These are phyloP conservation scores for Aspergillus latus DNA, from an alignment of 2,329 filamentous ascomycete species.

Conservation along the genomic window DNA sequence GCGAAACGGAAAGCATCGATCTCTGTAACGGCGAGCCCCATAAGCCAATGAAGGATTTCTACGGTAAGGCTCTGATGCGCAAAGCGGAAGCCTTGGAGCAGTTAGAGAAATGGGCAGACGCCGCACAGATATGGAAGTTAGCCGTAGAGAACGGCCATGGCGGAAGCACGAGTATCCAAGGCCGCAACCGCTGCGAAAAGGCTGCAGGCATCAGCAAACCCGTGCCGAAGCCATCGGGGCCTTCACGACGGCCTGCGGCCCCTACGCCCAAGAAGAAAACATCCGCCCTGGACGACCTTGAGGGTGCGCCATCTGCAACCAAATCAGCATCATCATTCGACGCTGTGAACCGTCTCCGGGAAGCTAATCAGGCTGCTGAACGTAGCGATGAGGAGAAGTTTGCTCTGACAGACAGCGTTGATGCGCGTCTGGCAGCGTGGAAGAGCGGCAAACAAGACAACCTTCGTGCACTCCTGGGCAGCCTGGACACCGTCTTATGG, in stretches of 20 bases:
- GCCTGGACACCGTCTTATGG: constrained; percentile 88
- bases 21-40: constrained; percentile 62
- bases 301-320: constrained; percentile 40
- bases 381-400: constrained; percentile 91
- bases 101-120: constrained; percentile 90
- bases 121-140: constrained; percentile 73
- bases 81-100: constrained; percentile 96
- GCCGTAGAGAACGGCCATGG: constrained; percentile 84
- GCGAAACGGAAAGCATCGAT: constrained; percentile 76
- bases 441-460: constrained; percentile 91
- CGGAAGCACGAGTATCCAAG: constrained; percentile 79
- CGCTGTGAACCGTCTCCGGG: constrained; percentile 78
- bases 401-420: constrained; percentile 79
- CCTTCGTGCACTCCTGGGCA: constrained; percentile 79
- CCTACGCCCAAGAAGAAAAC: constrained; percentile 40
- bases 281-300: constrained; percentile 35
- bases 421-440: constrained; percentile 76
- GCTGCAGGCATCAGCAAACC: constrained; percentile 68
- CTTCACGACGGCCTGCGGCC: constrained; percentile 48
- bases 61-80: constrained; percentile 86
- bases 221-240: constrained; percentile 47
- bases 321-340: constrained; percentile 56
- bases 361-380: constrained; percentile 81
- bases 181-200: constrained; percentile 84
- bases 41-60: constrained; percentile 91